Conservation (phyloP, 768 basidiomycete species). For the Mycena vulgaris region DNA sequence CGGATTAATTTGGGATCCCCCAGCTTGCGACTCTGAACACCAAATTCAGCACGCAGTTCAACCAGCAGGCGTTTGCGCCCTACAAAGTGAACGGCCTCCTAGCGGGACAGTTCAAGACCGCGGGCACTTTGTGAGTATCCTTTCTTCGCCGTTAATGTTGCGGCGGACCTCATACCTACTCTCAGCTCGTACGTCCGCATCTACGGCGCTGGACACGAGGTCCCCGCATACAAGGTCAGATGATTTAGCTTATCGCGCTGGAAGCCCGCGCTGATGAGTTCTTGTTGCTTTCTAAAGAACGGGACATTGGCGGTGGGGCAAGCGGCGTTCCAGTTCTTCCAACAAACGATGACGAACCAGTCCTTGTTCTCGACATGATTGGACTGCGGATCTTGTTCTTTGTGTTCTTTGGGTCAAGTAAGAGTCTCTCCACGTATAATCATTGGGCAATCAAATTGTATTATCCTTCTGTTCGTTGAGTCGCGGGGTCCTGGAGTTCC, state of each 20-base stretch:
- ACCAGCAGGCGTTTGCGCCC: constrained; percentile 50
- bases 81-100: constrained; percentile 55
- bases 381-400: neutral
- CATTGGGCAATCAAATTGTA: no score
- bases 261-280: neutral
- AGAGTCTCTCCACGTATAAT: no score
- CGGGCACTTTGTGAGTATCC: constrained; percentile 54
- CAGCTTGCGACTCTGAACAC: constrained; percentile 47
- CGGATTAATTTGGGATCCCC: neutral
- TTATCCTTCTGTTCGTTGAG: no score
- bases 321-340: constrained; percentile 27
- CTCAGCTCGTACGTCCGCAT: constrained; percentile 33
- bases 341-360: constrained; percentile 30
- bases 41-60: constrained; percentile 48
- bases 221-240: constrained; percentile 26
- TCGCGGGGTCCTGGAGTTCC: no score
- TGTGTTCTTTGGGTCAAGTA: no score
- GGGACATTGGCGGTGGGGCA: constrained; percentile 10
- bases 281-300: neutral
- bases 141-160: neutral
- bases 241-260: neutral
- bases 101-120: constrained; percentile 61
- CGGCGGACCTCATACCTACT: neutral
- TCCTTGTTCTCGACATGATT: constrained; percentile 22
- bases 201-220: constrained; percentile 27